phyloP scores from a whole-genome alignment of 108 stramenopile species.

The Nannochloropsis granulata region DNA sequence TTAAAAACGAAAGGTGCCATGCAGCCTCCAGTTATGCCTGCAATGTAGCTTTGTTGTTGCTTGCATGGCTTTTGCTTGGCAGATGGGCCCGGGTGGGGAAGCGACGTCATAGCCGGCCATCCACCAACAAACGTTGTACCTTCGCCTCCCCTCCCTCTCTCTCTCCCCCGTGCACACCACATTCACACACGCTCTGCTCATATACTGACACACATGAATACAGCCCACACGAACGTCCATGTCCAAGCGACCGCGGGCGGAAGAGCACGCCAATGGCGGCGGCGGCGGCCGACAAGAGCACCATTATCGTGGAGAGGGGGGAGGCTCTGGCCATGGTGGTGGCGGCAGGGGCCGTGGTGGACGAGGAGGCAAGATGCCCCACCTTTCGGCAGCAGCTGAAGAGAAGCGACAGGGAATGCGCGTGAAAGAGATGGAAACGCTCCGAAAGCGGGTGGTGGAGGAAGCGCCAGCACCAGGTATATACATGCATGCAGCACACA shows the following conservation, averaged over 20 bases:
- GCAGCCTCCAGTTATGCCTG: no score
- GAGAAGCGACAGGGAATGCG: neutral
- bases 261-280: neutral
- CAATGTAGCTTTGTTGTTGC: no score
- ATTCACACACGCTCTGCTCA: no score
- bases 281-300: no score
- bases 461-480: conserved; percentile 30
- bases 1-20: no score
- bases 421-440: conserved; percentile 18
- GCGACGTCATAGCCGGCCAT: no score
- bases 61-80: no score
- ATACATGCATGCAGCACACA: neutral
- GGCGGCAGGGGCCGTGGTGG: neutral
- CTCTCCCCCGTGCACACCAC: no score
- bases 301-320: neutral
- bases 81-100: no score
- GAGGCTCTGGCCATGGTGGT: neutral
- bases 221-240: neutral
- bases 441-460: conserved; percentile 20
- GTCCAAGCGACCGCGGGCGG: neutral
- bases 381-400: neutral
- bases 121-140: no score
- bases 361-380: neutral
- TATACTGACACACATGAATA: no score
- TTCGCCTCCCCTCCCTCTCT: no score